Base-by-base conservation (phyloP, 2,329 filamentous ascomycete species). In the Apiospora kogelbergensis region DNA sequence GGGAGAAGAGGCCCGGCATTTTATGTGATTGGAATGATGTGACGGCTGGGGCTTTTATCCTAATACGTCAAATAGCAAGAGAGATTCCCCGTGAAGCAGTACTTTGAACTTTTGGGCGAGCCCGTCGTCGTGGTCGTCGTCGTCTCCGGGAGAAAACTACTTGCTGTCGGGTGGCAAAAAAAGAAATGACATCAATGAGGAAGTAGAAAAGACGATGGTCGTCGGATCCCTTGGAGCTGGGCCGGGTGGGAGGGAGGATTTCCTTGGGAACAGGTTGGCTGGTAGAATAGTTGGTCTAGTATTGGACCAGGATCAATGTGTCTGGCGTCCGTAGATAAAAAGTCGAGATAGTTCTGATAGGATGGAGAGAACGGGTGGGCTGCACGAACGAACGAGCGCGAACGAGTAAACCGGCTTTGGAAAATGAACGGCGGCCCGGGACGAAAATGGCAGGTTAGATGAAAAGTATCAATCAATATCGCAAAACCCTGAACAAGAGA, bases 1-100 rank as follows among this genome's bases (percentile, higher is more conserved):
- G 86, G 71, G 88, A 88, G 76, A 90, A 89, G 72, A 89, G 80
- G 75, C 87, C 84, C 71, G 86, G 83, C 87, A 89, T 89, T 66
- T 72, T 83, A 13, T 11, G 13, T 30, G 44, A 37, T 65, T 41
- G 37, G n/a, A 24, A 26, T 24, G 24, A 33, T 44, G 30, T n/a
- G 63, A 15, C 41, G 37, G 24, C 26, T 65, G 63, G 37, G 63
- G n/a, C 24, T 65, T 65, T 65, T 44, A 44, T 65, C 13, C 37
- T 65, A 42, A n/a, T 20, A 44, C 30, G 63, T 26, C 37, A 17
- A 20, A 17, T 41, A 24, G 57, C 63, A 26, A 42, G n/a, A 22
- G 63, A 13, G 30, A n/a, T 60, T 37, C 22, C 30, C 30, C 20
- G 30, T 37, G 17, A 37, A 37, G 9, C 30, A 6, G 30, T 60